Base-by-base conservation (phyloP, 352 stramenopile genomes). In the Phytopythium delawarense region DNA sequence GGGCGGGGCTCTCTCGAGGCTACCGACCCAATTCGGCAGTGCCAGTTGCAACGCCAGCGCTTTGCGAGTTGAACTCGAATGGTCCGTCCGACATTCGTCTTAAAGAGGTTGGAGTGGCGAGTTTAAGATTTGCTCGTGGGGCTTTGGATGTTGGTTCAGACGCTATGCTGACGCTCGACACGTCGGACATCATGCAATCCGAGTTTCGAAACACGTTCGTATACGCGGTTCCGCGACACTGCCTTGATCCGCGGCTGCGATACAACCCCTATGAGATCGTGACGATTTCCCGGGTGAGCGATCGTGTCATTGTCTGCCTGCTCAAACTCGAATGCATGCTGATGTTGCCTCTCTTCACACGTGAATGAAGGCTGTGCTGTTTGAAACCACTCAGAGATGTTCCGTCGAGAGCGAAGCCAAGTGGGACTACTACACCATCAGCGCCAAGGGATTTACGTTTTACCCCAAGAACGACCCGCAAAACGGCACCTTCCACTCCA, bases 361-460 rank as follows among this genome's bases (percentile, higher is more conserved):
- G 30, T 18, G 20, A 25, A 54, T 28, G 16, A 18, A 73, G 61
- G 64, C 71, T 21, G 21, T 42, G 11, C 34, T 75, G 4, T 72
- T 78, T 59, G 67, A 67, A 0, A 45, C 49, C 11, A 59, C 64
- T 13, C 63, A 67, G n/a, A 65, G 52, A 46, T 55, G 70, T 11
- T 63, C 70, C 44, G 57, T 82, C 66, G 52, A 63, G 28, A 44
- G 71, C 28, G 53, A 72, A 13, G 72, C 72, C 18, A 65, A 67
- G 23, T 89, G 59, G 55, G 84, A 91, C 54, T 92, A 82, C 63
- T 92, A 92, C 72, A 90, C 82, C 1, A 71, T 90, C 42, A 89
- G 79, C 56, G 50, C 60, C 11, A 53, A 65, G 4, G 81, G 78
- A 0, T 84, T 89, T 58, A 87, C 82, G 15, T 91, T 88, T 37